phyloP scores from a whole-genome alignment of 2,329 filamentous ascomycete species.

The Xylaria hypoxylon region DNA sequence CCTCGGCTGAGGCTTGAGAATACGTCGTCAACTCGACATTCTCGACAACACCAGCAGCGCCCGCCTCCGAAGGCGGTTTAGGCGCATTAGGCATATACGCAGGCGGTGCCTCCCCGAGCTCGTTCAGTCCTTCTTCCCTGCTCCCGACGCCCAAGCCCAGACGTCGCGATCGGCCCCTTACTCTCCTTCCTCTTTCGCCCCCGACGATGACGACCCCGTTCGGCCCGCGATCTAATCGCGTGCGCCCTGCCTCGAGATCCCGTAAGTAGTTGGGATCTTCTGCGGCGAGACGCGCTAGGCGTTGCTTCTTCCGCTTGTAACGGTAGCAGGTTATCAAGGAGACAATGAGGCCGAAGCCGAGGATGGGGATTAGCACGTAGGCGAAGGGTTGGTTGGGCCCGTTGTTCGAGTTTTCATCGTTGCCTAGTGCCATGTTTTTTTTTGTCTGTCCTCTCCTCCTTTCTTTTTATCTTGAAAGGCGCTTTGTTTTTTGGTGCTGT shows the following conservation, averaged over 20 bases:
- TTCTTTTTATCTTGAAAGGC: background rate
- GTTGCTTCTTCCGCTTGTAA: constrained; percentile 41
- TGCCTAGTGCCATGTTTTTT: constrained; percentile 17
- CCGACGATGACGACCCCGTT: constrained; percentile 23
- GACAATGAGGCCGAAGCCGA: constrained; percentile 43
- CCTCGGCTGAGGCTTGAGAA: constrained; percentile 33
- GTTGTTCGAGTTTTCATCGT: constrained; percentile 16
- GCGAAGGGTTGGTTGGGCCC: constrained; percentile 39
- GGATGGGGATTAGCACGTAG: constrained; percentile 48
- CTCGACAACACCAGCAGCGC: constrained; percentile 39
- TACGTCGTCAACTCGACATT: constrained; percentile 32
- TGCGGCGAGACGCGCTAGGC: constrained; percentile 35
- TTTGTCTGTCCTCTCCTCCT: background rate
- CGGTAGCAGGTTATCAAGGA: constrained; percentile 46
- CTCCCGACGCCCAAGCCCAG: constrained; percentile 39
- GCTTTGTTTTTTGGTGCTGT: background rate
- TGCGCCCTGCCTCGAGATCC: constrained; percentile 43
- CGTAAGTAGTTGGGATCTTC: constrained; percentile 31
- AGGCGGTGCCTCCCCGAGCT: constrained; percentile 51
- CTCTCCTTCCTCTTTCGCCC: constrained; percentile 32
- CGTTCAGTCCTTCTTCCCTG: constrained; percentile 50
- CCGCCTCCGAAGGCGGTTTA: constrained; percentile 31
- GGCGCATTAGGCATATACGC: constrained; percentile 46
- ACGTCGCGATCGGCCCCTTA: constrained; percentile 25
- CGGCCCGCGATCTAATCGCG: constrained; percentile 11